A percentile compares a stretch with the other conserved stretches of the same genome.
These are phyloP conservation scores for Panicum miliaceum DNA, from an alignment of 176 grass and related monocot species.

Conservation along the genomic window DNA sequence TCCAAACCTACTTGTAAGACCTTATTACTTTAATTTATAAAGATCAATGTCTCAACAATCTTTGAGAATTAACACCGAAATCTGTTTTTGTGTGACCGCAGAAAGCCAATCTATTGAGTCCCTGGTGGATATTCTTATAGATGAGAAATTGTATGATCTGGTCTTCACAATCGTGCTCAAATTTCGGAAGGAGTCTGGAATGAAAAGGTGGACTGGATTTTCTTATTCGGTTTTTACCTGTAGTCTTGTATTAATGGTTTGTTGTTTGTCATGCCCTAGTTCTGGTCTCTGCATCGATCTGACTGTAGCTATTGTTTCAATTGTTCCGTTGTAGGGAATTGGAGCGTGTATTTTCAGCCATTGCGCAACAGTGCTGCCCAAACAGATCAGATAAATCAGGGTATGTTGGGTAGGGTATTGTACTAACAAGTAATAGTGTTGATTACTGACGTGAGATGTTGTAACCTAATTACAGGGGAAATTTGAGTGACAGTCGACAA, in stretches of 20 bases:
- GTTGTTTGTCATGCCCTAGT: conserved; percentile 10
- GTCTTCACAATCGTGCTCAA: conserved; percentile 88
- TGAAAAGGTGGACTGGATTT: conserved; percentile 62
- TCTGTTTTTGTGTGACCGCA: conserved; percentile 42
- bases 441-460: background rate
- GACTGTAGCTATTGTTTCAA: conserved; percentile 13
- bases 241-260: background rate
- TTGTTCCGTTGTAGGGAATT: conserved; percentile 65
- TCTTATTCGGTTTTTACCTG: conserved; percentile 28
- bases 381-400: conserved; percentile 55
- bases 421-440: background rate
- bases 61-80: conserved; percentile 1
- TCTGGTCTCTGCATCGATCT: conserved; percentile 30
- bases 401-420: conserved; percentile 21
- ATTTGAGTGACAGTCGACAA: conserved; percentile 49
- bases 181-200: conserved; percentile 81
- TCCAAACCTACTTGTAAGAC: background rate
- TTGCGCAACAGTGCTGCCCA: conserved; percentile 79
- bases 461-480: conserved; percentile 62
- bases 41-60: conserved; percentile 26
- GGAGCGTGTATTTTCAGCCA: conserved; percentile 76
- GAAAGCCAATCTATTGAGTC: conserved; percentile 66
- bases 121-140: conserved; percentile 81
- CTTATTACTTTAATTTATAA: conserved; percentile 23
- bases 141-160: conserved; percentile 79